Conservation (phyloP, 1,139 yeast species). For the Hanseniaspora gamundiae region DNA sequence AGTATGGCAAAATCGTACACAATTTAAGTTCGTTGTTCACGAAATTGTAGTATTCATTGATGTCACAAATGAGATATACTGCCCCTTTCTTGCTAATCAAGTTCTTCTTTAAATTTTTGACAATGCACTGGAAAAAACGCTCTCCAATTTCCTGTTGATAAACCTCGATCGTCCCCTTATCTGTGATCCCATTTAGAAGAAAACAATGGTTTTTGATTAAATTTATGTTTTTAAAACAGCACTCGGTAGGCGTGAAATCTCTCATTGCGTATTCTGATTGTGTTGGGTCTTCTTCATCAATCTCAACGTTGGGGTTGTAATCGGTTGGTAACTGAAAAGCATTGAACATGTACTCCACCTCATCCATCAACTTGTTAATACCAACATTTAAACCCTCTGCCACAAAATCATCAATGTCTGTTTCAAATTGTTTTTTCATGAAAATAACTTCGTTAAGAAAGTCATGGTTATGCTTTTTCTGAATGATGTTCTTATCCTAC, state of each 20-base stretch:
- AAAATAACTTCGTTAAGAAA: constrained; percentile 72
- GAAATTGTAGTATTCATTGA: constrained; percentile 68
- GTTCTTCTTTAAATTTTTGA: constrained; percentile 58
- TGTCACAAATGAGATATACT: constrained; percentile 56
- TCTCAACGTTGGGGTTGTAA: constrained; percentile 30
- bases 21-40: constrained; percentile 50
- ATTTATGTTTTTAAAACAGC: constrained; percentile 52
- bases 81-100: constrained; percentile 76
- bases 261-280: constrained; percentile 9
- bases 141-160: constrained; percentile 92
- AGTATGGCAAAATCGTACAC: constrained; percentile 59
- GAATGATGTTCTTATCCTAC: constrained; percentile 30
- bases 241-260: constrained; percentile 53
- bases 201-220: constrained; percentile 64
- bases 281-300: constrained; percentile 1
- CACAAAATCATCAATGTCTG: constrained; percentile 71
- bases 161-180: constrained; percentile 76
- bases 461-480: constrained; percentile 43
- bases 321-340: constrained; percentile 43
- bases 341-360: constrained; percentile 45
- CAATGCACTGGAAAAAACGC: constrained; percentile 64
- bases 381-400: constrained; percentile 90
- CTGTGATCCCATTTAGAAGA: constrained; percentile 71
- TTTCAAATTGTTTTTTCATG: constrained; percentile 69
- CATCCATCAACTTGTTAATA: constrained; percentile 74